A percentile compares a stretch with the other conserved stretches of the same genome.
phyloP scores from a whole-genome alignment of 2,329 filamentous ascomycete species.

The Sporothrix luriei region DNA sequence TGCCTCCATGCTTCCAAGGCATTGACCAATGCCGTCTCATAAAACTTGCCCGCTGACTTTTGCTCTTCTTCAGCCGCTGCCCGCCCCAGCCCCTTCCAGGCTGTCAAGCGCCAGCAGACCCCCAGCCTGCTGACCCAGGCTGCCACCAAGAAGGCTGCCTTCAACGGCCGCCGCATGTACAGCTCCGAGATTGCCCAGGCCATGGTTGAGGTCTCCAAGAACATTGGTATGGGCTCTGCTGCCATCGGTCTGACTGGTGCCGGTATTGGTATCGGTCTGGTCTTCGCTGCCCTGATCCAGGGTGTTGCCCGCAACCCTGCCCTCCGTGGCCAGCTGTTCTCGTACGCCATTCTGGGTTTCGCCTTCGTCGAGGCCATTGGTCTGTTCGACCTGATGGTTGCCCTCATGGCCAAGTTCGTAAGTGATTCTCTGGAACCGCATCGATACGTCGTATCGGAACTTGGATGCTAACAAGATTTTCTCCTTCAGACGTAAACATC shows the following conservation, averaged over 20 bases:
- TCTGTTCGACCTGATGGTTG: constrained; percentile 71
- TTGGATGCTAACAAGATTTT: constrained; percentile 16
- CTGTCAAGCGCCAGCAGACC: constrained; percentile 74
- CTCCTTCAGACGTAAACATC: constrained; percentile 34
- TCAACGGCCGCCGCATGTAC: constrained; percentile 71
- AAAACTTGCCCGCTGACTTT: constrained; percentile 11
- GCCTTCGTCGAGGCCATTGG: constrained; percentile 66
- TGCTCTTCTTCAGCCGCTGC: constrained; percentile 52
- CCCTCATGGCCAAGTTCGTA: constrained; percentile 91
- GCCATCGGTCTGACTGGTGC: constrained; percentile 91
- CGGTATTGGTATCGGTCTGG: constrained; percentile 93
- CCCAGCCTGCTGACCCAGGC: constrained; percentile 65
- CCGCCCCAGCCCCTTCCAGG: constrained; percentile 66
- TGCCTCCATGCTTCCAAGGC: neutral
- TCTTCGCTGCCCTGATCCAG: constrained; percentile 87
- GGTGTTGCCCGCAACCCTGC: constrained; percentile 92
- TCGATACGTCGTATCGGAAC: neutral
- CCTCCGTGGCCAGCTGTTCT: constrained; percentile 88
- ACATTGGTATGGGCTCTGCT: constrained; percentile 84
- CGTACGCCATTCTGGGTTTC: constrained; percentile 66
- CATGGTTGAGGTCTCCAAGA: constrained; percentile 88
- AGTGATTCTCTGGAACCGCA: constrained; percentile 42
- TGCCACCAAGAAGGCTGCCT: constrained; percentile 64
- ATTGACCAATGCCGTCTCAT: neutral
- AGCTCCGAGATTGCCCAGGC: constrained; percentile 85